These are phyloP conservation scores for Prunella vulgaris DNA, from an alignment of 257 asterid species.

Conservation along the genomic window DNA sequence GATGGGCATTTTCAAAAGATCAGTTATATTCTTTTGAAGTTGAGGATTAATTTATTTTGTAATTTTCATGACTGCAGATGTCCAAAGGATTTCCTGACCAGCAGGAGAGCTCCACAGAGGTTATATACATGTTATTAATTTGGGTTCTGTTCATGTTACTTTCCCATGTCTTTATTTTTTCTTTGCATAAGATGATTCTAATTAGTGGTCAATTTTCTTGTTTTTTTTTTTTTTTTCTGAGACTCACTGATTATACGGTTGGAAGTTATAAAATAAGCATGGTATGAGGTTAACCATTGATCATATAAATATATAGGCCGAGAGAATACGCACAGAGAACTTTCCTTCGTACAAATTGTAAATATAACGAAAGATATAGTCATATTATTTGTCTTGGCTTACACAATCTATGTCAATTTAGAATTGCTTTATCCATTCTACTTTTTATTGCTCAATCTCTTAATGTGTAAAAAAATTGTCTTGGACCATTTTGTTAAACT, in stretches of 20 bases:
- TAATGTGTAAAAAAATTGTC: not conserved
- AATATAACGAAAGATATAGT: not conserved
- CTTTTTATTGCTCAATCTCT: not conserved
- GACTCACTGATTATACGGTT: not conserved
- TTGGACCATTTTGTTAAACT: not conserved
- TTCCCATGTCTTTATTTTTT: not conserved
- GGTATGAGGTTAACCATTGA: constrained; percentile 7
- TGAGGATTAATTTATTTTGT: not conserved
- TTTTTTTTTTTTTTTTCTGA: not conserved
- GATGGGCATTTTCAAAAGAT: not conserved
- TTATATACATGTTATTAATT: constrained; percentile 23
- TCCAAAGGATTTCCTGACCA: constrained; percentile 49
- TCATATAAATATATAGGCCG: not conserved
- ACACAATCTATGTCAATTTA: not conserved
- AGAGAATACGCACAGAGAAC: not conserved
- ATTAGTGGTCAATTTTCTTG: not conserved
- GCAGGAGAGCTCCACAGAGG: constrained; percentile 69
- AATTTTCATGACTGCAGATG: constrained; percentile 33
- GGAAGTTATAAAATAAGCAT: not conserved
- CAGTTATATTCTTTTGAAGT: not conserved
- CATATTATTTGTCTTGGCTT: not conserved
- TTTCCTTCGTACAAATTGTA: not conserved
- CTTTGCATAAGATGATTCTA: not conserved
- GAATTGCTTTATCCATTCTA: not conserved
- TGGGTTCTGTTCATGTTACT: not conserved